A percentile compares a stretch with the other conserved stretches of the same genome.
phyloP scores from a whole-genome alignment of 345 rosid species.

The Melaleuca alternifolia region DNA sequence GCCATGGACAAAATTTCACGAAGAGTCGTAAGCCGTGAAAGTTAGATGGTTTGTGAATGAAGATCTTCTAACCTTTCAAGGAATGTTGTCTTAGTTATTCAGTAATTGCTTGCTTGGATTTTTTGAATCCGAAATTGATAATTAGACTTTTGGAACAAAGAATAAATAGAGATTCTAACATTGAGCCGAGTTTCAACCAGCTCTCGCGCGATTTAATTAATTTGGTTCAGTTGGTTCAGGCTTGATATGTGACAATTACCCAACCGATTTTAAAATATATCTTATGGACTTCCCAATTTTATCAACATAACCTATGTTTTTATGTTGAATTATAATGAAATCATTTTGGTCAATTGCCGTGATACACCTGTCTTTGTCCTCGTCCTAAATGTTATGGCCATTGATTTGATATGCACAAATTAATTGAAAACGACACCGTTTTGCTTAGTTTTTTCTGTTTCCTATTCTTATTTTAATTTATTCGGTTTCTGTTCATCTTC shows the following conservation, averaged over 20 bases:
- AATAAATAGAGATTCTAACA: too few relatives aligned
- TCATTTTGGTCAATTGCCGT: accelerated
- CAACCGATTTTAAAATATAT: accelerated
- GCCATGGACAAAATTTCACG: background rate
- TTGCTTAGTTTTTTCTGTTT: background rate
- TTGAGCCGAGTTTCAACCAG: background rate
- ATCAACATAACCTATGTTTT: accelerated
- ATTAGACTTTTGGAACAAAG: too few relatives aligned
- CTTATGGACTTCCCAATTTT: too few relatives aligned
- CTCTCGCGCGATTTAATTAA: background rate
- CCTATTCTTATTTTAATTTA: accelerated
- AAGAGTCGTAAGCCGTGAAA: background rate
- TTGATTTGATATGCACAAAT: too few relatives aligned
- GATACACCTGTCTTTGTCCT: too few relatives aligned
- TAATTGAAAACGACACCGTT: background rate
- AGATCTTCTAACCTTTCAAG: too few relatives aligned
- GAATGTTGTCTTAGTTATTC: background rate
- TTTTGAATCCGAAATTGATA: too few relatives aligned
- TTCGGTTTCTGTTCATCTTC: background rate
- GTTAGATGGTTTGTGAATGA: background rate
- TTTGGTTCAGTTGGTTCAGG: background rate
- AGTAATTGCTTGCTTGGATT: too few relatives aligned
- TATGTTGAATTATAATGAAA: accelerated
- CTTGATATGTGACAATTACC: background rate
- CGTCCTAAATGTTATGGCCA: too few relatives aligned